Evolutionary conservation across 768 basidiomycete genomes (phyloP).

Genomic region (Trametes maxima): DNA sequence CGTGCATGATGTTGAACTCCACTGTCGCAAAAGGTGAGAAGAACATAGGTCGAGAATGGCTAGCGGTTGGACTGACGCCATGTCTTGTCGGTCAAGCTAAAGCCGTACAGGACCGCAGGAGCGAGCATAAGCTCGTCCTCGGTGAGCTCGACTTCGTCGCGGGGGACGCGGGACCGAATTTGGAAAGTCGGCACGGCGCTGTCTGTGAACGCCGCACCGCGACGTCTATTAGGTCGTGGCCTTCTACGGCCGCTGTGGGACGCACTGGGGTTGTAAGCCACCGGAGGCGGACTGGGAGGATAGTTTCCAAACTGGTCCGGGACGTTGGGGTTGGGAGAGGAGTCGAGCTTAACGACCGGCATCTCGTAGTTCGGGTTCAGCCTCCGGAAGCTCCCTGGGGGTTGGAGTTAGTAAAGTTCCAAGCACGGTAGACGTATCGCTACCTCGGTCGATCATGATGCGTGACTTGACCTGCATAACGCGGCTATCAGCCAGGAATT

Average conservation of each 20-base stretch:
- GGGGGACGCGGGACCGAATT: no score
- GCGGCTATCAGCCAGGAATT: not conserved
- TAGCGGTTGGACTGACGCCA: conserved; percentile 48
- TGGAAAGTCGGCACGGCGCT: no score
- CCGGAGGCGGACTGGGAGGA: not conserved
- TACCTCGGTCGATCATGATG: conserved; percentile 63
- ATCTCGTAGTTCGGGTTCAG: conserved; percentile 53
- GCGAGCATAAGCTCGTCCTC: conserved; percentile 60
- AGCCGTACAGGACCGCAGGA: conserved; percentile 58
- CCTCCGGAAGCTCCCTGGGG: conserved; percentile 49
- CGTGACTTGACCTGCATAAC: conserved; percentile 52
- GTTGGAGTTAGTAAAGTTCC: not conserved
- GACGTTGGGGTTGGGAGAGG: not conserved
- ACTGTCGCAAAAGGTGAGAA: conserved; percentile 37
- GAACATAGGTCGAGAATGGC: not conserved
- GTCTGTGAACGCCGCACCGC: no score
- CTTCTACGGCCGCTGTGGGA: no score
- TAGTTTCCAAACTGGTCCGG: not conserved
- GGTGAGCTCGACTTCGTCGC: not conserved
- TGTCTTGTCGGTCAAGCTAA: conserved; percentile 58
- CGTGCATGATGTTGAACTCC: conserved; percentile 58
- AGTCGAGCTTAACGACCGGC: conserved; percentile 31
- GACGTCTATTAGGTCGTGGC: no score
- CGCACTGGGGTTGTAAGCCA: no score
- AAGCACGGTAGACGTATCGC: not conserved